A percentile compares a stretch with the other conserved stretches of the same genome.
phyloP scores from a whole-genome alignment of 1,284 basidiomycete species.

The Malassezia pachydermatis region DNA sequence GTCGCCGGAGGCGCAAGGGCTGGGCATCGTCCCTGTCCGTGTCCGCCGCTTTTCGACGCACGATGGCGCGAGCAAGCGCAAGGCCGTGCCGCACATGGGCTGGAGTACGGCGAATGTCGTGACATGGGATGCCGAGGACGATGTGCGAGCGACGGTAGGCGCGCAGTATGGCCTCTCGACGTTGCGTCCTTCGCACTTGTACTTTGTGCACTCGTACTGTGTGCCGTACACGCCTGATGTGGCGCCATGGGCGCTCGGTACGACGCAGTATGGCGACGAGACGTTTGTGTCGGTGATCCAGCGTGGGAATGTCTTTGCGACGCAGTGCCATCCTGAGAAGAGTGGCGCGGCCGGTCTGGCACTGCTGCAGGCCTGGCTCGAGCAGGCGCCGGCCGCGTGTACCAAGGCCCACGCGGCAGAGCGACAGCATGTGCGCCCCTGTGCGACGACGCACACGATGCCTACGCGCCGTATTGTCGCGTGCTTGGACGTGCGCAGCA shows the following conservation, averaged over 20 bases:
- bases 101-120: slow-evolving; percentile 58
- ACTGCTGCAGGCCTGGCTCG: slow-evolving; percentile 72
- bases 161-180: slow-evolving; percentile 23
- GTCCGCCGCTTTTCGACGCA: slow-evolving; percentile 26
- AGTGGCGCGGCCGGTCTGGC: slow-evolving; percentile 80
- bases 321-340: slow-evolving; percentile 98
- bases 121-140: slow-evolving; percentile 21
- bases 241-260: slow-evolving; percentile 65
- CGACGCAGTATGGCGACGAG: slow-evolving; percentile 86
- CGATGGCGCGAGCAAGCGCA: slow-evolving; percentile 49
- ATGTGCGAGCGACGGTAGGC: slow-evolving; percentile 21
- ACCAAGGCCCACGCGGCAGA: not conserved
- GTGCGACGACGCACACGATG: not conserved
- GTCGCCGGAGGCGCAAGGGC: slow-evolving; percentile 30
- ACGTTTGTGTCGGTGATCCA: slow-evolving; percentile 79
- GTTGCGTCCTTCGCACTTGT: slow-evolving; percentile 51
- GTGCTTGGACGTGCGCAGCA: slow-evolving; percentile 93
- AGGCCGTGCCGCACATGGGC: slow-evolving; percentile 94
- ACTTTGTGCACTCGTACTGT: slow-evolving; percentile 95
- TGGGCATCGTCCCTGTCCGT: slow-evolving; percentile 41
- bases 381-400: slow-evolving; percentile 45
- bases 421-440: slow-evolving; percentile 48
- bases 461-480: slow-evolving; percentile 84
- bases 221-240: slow-evolving; percentile 55
- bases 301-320: slow-evolving; percentile 77